A percentile compares a stretch with the other conserved stretches of the same genome.
Evolutionary conservation across 2,329 filamentous ascomycete species (phyloP).

Genomic region (Fusarium irregulare): DNA sequence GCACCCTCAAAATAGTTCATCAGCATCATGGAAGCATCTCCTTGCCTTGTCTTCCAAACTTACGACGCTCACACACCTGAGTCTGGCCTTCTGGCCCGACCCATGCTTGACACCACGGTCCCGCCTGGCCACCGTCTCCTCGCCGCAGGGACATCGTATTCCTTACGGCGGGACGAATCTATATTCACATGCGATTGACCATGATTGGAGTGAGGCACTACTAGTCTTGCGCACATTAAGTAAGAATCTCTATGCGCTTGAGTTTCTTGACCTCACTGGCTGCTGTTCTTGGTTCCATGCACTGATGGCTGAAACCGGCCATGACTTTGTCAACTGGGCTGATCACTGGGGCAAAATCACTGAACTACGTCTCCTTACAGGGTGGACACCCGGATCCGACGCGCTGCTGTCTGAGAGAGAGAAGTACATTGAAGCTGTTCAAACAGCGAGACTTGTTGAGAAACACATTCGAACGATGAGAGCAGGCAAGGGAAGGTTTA

Average conservation of each 20-base stretch:
- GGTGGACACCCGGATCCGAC: slow-evolving; percentile 54
- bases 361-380: slow-evolving; percentile 58
- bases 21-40: slow-evolving; percentile 69
- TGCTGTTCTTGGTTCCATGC: slow-evolving; percentile 67
- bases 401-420: slow-evolving; percentile 49
- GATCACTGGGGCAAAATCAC: slow-evolving; percentile 65
- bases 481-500: slow-evolving; percentile 61
- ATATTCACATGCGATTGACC: slow-evolving; percentile 68
- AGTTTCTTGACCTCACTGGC: slow-evolving; percentile 71
- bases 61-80: slow-evolving; percentile 68
- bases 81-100: slow-evolving; percentile 71
- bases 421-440: slow-evolving; percentile 51
- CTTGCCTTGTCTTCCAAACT: slow-evolving; percentile 65
- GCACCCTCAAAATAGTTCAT: slow-evolving; percentile 48
- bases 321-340: slow-evolving; percentile 65
- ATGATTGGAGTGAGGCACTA: slow-evolving; percentile 70
- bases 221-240: slow-evolving; percentile 66
- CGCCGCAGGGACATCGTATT: slow-evolving; percentile 56
- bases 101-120: slow-evolving; percentile 68
- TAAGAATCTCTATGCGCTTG: slow-evolving; percentile 65
- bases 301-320: slow-evolving; percentile 56
- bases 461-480: slow-evolving; percentile 59
- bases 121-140: slow-evolving; percentile 59
- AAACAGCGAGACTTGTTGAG: slow-evolving; percentile 58
- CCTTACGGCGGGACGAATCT: slow-evolving; percentile 66